phyloP scores from a whole-genome alignment of 169 alveolate genomes.

The Eimeria sp. region DNA sequence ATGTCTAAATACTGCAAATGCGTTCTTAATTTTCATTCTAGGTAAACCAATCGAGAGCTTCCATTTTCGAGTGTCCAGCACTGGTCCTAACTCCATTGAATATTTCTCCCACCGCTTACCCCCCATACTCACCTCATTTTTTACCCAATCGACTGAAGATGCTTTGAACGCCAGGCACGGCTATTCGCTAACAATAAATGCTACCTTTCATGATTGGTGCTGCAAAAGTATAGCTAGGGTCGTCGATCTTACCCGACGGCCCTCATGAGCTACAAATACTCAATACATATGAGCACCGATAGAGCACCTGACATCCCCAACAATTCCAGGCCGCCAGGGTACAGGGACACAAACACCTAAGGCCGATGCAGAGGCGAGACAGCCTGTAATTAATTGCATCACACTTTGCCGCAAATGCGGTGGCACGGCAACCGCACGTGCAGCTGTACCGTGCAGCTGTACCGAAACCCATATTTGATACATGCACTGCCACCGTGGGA shows the following conservation, averaged over 20 bases:
- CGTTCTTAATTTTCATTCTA: too few species aligned
- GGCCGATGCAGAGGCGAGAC: neutral
- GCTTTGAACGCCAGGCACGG: neutral
- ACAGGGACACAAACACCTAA: neutral
- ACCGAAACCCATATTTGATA: neutral
- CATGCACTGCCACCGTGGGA: neutral
- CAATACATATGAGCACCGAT: neutral
- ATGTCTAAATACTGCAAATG: neutral
- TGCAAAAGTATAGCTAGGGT: neutral
- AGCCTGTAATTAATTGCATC: neutral
- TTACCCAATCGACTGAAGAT: neutral
- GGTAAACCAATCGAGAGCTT: too few species aligned
- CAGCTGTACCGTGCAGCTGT: neutral
- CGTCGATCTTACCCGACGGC: neutral
- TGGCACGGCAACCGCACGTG: neutral
- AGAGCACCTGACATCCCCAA: neutral
- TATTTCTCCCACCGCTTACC: neutral
- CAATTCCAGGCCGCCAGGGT: neutral
- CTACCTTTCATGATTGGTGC: neutral
- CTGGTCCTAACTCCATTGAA: neutral
- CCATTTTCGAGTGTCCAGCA: neutral
- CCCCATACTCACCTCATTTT: neutral
- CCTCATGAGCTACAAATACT: neutral
- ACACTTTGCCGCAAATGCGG: neutral
- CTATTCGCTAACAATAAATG: neutral